These are phyloP conservation scores for Hypomontagnella monticulosa DNA, from an alignment of 495 filamentous ascomycete species.

Conservation along the genomic window DNA sequence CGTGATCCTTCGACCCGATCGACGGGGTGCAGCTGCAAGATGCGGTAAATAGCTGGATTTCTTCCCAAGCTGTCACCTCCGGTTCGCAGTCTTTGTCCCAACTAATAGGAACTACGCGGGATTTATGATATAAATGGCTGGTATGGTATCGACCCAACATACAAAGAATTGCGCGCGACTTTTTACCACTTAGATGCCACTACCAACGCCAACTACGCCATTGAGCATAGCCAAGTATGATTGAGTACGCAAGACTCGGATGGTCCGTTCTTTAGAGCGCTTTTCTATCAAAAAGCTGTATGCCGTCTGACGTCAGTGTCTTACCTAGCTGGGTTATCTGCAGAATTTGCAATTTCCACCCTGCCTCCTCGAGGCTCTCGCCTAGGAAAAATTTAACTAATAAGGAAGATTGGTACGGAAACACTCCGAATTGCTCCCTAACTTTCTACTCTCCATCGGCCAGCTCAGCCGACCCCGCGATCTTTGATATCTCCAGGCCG, in stretches of 20 bases:
- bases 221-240: constrained; percentile 19
- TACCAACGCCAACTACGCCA: constrained; percentile 39
- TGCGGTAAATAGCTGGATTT: constrained; percentile 16
- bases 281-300: background rate
- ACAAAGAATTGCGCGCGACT: constrained; percentile 1
- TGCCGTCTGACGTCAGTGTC: constrained; percentile 33
- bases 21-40: constrained; percentile 26
- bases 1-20: constrained; percentile 20
- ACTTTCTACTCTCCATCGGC: background rate
- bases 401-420: background rate
- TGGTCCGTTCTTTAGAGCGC: background rate
- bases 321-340: constrained; percentile 24
- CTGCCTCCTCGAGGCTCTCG: background rate
- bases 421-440: background rate
- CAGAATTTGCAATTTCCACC: constrained; percentile 15
- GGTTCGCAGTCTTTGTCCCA: background rate
- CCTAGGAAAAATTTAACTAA: too few relatives aligned
- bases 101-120: constrained; percentile 13
- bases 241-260: constrained; percentile 1
- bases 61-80: background rate
- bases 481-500: constrained; percentile 11
- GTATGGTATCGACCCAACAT: background rate
- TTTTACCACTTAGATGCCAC: constrained; percentile 8
- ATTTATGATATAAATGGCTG: constrained; percentile 20
- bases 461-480: constrained; percentile 34